Evolutionary conservation across 2,329 filamentous ascomycete genomes (phyloP).

Genomic region (Tolypocladium album): DNA sequence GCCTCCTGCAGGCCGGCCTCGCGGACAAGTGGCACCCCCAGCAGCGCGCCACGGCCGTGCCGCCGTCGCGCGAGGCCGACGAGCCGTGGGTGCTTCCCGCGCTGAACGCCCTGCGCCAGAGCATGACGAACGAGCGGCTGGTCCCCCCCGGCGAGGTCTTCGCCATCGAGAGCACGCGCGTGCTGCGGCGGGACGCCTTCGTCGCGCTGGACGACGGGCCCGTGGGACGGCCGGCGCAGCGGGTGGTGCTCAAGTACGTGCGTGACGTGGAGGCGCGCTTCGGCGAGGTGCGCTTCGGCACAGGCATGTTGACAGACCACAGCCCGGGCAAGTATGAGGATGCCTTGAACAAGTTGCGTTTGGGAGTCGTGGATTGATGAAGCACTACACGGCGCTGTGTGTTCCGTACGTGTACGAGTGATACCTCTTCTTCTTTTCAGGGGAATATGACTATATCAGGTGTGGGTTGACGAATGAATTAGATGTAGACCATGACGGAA

Average conservation of each 20-base stretch:
- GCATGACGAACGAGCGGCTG: slow-evolving; percentile 59
- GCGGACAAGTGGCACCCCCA: slow-evolving; percentile 39
- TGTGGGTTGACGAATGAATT: neutral
- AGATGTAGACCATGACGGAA: neutral
- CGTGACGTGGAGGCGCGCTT: slow-evolving; percentile 61
- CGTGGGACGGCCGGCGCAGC: slow-evolving; percentile 54
- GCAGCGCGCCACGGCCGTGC: slow-evolving; percentile 10
- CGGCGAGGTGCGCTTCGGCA: slow-evolving; percentile 58
- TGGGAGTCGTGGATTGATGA: slow-evolving; percentile 29
- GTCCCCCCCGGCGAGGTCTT: slow-evolving; percentile 71
- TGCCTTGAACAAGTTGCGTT: slow-evolving; percentile 48
- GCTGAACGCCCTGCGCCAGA: slow-evolving; percentile 53
- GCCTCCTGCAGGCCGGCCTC: slow-evolving; percentile 50
- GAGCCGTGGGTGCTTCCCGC: slow-evolving; percentile 60
- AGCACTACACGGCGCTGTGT: neutral
- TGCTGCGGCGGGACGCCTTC: slow-evolving; percentile 58
- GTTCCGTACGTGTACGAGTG: neutral
- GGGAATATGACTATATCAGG: neutral
- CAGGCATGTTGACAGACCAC: slow-evolving; percentile 67
- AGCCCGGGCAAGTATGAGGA: slow-evolving; percentile 65
- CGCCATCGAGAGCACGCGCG: slow-evolving; percentile 55
- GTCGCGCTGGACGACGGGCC: slow-evolving; percentile 32
- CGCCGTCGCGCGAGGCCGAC: slow-evolving; percentile 36
- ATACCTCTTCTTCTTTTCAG: neutral
- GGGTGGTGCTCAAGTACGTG: slow-evolving; percentile 61